phyloP scores from a whole-genome alignment of 805 yeast genomes.

The Wickerhamomyces tratensis region DNA sequence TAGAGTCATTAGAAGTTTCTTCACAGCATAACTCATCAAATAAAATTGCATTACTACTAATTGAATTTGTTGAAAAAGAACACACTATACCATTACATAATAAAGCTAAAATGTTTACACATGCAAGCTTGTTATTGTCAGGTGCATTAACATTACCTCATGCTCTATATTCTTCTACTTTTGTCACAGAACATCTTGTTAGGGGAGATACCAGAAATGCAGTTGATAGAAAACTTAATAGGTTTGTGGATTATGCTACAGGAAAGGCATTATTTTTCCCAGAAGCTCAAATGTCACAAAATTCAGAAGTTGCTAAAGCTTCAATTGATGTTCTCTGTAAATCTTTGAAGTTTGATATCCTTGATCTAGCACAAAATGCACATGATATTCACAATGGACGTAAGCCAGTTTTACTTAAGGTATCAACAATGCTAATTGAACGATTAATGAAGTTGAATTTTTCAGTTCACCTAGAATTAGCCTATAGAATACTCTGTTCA shows the following conservation, averaged over 20 bases:
- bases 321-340: slow-evolving; percentile 29
- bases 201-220: slow-evolving; percentile 41
- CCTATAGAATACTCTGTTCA: slow-evolving; percentile 14
- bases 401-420: slow-evolving; percentile 20
- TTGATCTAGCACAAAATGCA: slow-evolving; percentile 30
- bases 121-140: slow-evolving; percentile 12
- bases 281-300: slow-evolving; percentile 15
- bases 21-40: slow-evolving; percentile 47
- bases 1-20: slow-evolving; percentile 28
- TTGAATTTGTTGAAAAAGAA: slow-evolving; percentile 26
- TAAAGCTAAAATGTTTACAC: slow-evolving; percentile 24
- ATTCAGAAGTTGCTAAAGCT: slow-evolving; percentile 21
- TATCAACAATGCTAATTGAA: slow-evolving; percentile 19
- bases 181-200: slow-evolving; percentile 29
- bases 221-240: slow-evolving; percentile 25
- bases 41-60: slow-evolving; percentile 37
- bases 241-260: slow-evolving; percentile 22
- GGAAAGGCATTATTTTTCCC: slow-evolving; percentile 21
- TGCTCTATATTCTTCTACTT: slow-evolving; percentile 14
- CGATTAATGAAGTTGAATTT: slow-evolving; percentile 18
- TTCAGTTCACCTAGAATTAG: slow-evolving; percentile 11
- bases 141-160: slow-evolving; percentile 7
- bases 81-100: slow-evolving; percentile 14
- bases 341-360: slow-evolving; percentile 37
- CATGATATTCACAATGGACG: slow-evolving; percentile 23